Conservation (phyloP, 768 basidiomycete genomes). For the Calocybe gangraenosa region DNA sequence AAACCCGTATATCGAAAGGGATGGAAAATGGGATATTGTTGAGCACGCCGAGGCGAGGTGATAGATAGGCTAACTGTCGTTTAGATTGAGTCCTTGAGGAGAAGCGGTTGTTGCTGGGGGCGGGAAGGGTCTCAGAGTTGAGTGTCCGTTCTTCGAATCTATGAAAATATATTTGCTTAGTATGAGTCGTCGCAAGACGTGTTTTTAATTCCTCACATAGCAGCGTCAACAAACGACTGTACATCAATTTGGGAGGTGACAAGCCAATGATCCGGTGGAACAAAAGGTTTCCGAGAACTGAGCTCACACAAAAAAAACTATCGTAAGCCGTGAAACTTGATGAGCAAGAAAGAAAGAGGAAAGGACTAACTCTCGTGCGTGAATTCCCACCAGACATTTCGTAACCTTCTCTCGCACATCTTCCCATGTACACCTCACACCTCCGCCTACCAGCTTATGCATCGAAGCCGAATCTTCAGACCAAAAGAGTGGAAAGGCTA, state of each 20-base stretch:
- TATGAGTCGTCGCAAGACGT: too few relatives aligned
- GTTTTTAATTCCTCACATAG: too few relatives aligned
- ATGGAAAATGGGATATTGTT: constrained; percentile 97
- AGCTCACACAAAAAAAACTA: constrained; percentile 1
- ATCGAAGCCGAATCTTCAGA: constrained; percentile 33
- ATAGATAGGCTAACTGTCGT: constrained; percentile 69
- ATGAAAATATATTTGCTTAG: neutral
- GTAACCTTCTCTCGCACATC: constrained; percentile 73
- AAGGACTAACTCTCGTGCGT: constrained; percentile 78
- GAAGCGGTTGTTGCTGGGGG: constrained; percentile 8
- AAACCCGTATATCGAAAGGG: constrained; percentile 88
- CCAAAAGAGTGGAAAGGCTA: constrained; percentile 72
- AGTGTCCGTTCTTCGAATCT: constrained; percentile 67
- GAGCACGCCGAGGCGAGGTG: constrained; percentile 83
- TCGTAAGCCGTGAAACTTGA: neutral
- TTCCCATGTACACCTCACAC: constrained; percentile 54
- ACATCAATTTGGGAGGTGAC: constrained; percentile 46
- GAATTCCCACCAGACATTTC: constrained; percentile 73
- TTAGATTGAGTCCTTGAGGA: constrained; percentile 37
- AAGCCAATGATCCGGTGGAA: constrained; percentile 83
- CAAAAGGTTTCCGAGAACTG: constrained; percentile 83
- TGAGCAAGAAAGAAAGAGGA: constrained; percentile 9
- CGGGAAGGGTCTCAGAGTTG: constrained; percentile 8
- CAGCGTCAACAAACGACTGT: constrained; percentile 78
- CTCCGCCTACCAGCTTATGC: constrained; percentile 21